Conservation (phyloP, 331 rosid species). For the Rosa hybrid region DNA sequence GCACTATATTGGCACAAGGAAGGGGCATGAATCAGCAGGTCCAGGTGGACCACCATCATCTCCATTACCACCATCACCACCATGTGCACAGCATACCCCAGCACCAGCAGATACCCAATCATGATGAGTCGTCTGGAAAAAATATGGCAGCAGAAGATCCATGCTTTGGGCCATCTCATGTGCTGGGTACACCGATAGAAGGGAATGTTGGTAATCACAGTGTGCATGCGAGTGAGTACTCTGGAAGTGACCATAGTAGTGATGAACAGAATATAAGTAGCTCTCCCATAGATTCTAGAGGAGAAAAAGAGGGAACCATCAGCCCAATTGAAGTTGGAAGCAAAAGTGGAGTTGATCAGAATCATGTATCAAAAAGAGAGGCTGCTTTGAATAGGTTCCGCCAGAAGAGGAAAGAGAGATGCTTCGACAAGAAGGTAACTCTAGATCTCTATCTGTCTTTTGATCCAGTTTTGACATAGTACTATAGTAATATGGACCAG, state of each 20-base stretch:
- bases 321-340: slow-evolving; percentile 12
- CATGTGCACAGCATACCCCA: slow-evolving; percentile 18
- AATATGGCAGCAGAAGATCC: slow-evolving; percentile 18
- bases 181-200: slow-evolving; percentile 11
- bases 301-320: slow-evolving; percentile 13
- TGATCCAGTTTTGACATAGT: too few relatives aligned
- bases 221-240: slow-evolving; percentile 25
- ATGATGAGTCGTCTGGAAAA: neutral
- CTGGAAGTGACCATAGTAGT: slow-evolving; percentile 25
- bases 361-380: slow-evolving; percentile 62
- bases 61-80: slow-evolving; percentile 16
- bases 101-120: slow-evolving; percentile 7
- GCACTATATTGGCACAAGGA: too few relatives aligned
- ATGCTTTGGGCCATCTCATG: slow-evolving; percentile 14
- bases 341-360: slow-evolving; percentile 14
- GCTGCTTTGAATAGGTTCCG: slow-evolving; percentile 78
- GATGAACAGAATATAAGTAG: slow-evolving; percentile 21
- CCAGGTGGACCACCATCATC: slow-evolving; percentile 26
- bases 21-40: neutral
- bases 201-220: slow-evolving; percentile 7
- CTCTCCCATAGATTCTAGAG: slow-evolving; percentile 15
- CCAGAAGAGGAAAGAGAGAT: slow-evolving; percentile 82
- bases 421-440: slow-evolving; percentile 76
- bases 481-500: too few relatives aligned
- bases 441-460: neutral